Conservation (phyloP, 306 rosid species). For the Rosa rugosa region DNA sequence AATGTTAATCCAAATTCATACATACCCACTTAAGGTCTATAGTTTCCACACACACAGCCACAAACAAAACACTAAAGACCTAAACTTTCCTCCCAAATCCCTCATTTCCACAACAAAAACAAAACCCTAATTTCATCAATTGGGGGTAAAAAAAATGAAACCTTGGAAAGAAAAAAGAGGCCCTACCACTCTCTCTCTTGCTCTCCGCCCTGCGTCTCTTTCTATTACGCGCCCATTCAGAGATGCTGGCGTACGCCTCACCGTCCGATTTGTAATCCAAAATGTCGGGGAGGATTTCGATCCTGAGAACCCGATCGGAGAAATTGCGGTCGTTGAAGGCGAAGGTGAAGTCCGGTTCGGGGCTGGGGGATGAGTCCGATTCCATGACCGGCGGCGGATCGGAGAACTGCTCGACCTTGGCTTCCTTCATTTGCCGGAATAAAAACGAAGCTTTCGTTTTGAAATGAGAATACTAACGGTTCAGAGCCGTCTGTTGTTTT, state of each 20-base stretch:
- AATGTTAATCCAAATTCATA: not conserved
- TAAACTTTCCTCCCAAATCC: not conserved
- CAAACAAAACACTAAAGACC: not conserved
- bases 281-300: constrained; percentile 40
- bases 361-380: constrained; percentile 9
- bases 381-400: constrained; percentile 25
- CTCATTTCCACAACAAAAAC: not conserved
- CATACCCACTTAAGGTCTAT: not conserved
- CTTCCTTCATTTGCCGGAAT: not conserved
- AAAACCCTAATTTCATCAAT: constrained; percentile 6
- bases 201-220: constrained; percentile 45
- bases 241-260: constrained; percentile 10
- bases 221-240: constrained; percentile 36
- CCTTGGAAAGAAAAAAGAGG: not conserved
- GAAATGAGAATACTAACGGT: not conserved
- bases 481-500: not conserved
- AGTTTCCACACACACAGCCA: too few species aligned
- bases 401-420: constrained; percentile 12
- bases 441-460: constrained; percentile 2
- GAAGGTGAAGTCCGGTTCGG: constrained; percentile 37
- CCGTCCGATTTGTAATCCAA: constrained; percentile 22
- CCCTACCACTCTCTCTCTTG: constrained; percentile 27
- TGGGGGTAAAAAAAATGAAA: not conserved
- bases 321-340: constrained; percentile 49
- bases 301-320: constrained; percentile 43